A percentile compares a stretch with the other conserved stretches of the same genome.
These are phyloP conservation scores for Amphirosellinia nigrospora DNA, from an alignment of 495 filamentous ascomycete genomes.

Conservation along the genomic window DNA sequence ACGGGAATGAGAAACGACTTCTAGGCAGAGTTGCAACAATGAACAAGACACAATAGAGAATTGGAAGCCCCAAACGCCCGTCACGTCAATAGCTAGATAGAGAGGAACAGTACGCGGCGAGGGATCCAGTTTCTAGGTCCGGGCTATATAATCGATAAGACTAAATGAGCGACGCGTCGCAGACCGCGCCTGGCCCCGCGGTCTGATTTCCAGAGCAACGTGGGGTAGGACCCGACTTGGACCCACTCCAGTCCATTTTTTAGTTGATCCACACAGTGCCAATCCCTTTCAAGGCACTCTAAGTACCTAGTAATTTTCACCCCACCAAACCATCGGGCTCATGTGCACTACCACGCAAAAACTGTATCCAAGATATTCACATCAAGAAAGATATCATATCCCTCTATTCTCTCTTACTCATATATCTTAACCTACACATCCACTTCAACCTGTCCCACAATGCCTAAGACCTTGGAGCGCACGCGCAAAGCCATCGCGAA, in stretches of 20 bases:
- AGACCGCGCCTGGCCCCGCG: conserved; percentile 21
- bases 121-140: background rate
- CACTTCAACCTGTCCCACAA: conserved; percentile 43
- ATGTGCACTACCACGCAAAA: background rate
- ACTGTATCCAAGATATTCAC: background rate
- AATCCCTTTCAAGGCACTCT: background rate
- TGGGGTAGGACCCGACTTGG: conserved; percentile 12
- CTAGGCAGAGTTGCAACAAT: background rate
- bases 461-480: conserved; percentile 79
- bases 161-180: conserved; percentile 21
- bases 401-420: background rate
- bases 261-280: no score
- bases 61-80: background rate
- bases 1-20: background rate
- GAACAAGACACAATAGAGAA: background rate
- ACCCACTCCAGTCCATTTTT: no score
- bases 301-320: conserved; percentile 13
- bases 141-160: conserved; percentile 21
- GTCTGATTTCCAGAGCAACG: conserved; percentile 29
- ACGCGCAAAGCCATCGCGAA: conserved; percentile 85
- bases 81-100: background rate
- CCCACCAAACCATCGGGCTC: conserved; percentile 12
- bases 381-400: background rate
- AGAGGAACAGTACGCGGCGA: conserved; percentile 14
- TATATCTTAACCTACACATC: background rate